Percentiles rank a stretch among this genome's conserved stretches.
These are phyloP conservation scores for Silene vulgaris DNA, from an alignment of 179 eudicot genomes.

Conservation along the genomic window DNA sequence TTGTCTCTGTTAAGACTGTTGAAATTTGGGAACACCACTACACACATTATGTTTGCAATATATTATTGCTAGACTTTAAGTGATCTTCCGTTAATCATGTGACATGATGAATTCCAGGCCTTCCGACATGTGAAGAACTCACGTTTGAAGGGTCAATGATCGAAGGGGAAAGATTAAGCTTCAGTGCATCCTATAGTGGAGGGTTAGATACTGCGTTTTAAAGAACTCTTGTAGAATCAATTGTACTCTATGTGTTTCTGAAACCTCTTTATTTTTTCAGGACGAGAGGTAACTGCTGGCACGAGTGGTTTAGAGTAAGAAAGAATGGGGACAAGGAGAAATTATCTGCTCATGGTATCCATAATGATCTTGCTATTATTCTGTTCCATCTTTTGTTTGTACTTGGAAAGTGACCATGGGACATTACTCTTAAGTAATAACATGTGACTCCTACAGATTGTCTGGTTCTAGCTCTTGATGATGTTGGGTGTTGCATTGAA, in stretches of 20 bases:
- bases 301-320: slow-evolving; percentile 79
- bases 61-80: neutral
- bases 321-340: slow-evolving; percentile 53
- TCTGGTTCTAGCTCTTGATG: slow-evolving; percentile 62
- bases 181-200: slow-evolving; percentile 72
- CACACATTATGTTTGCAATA: neutral
- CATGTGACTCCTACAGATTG: slow-evolving; percentile 41
- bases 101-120: slow-evolving; percentile 45
- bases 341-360: slow-evolving; percentile 56
- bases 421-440: slow-evolving; percentile 12
- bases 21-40: neutral
- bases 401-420: slow-evolving; percentile 6
- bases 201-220: slow-evolving; percentile 48
- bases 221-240: slow-evolving; percentile 4
- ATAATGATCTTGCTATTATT: neutral
- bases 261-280: slow-evolving; percentile 36
- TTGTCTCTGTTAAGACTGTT: neutral
- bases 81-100: slow-evolving; percentile 11
- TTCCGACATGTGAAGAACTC: slow-evolving; percentile 71
- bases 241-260: slow-evolving; percentile 15
- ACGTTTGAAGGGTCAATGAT: slow-evolving; percentile 56
- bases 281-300: slow-evolving; percentile 66
- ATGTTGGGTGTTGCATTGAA: slow-evolving; percentile 69
- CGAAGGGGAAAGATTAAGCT: slow-evolving; percentile 67
- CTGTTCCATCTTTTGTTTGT: neutral